Percentiles rank a stretch among this genome's conserved stretches.
Evolutionary conservation across 106 monocot genomes (phyloP).

Genomic region (Platanthera zijinensis): DNA sequence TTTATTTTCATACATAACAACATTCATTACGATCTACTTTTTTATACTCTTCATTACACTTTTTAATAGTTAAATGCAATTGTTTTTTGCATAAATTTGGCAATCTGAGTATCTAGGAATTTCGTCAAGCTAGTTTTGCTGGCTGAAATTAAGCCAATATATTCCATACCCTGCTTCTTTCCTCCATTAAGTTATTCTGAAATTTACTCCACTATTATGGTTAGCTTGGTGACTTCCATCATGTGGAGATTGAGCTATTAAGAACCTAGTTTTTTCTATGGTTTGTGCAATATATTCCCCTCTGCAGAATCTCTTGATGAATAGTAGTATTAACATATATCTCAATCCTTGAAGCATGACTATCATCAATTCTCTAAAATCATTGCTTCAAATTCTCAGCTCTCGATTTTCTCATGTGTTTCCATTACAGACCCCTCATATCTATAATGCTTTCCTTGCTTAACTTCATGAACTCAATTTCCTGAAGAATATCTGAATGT

Average conservation of each 20-base stretch:
- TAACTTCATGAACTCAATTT: neutral
- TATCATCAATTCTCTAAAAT: neutral
- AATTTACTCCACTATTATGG: neutral
- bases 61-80: no score
- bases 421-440: neutral
- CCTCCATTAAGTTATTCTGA: neutral
- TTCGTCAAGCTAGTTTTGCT: no score
- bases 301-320: neutral
- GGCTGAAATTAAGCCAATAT: no score
- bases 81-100: no score
- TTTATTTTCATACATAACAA: no score
- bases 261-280: neutral
- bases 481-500: no score
- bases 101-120: no score
- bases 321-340: neutral
- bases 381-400: neutral
- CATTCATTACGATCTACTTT: no score
- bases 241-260: neutral
- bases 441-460: neutral
- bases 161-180: no score
- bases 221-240: neutral
- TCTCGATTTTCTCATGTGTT: neutral
- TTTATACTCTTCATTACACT: no score
- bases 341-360: neutral
- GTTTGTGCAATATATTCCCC: neutral